These are phyloP conservation scores for Phytophthora megakarya DNA, from an alignment of 352 stramenopile genomes.

Conservation along the genomic window DNA sequence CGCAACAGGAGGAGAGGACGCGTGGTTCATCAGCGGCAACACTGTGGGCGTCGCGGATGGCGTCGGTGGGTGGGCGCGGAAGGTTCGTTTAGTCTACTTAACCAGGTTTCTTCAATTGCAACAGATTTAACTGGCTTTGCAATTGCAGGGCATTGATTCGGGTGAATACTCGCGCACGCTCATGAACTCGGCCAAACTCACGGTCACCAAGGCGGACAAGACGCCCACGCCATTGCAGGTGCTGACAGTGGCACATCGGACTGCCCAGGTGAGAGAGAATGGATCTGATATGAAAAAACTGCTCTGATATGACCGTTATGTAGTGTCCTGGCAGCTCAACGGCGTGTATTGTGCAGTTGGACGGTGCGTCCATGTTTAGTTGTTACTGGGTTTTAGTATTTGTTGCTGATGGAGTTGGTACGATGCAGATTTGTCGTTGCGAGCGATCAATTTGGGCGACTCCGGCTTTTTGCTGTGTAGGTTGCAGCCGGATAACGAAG, in stretches of 20 bases:
- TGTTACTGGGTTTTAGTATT: not conserved
- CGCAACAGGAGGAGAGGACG: slow-evolving; percentile 82
- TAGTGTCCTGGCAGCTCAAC: slow-evolving; percentile 85
- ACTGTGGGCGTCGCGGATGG: slow-evolving; percentile 87
- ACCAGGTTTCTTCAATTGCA: not conserved
- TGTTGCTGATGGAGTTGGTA: not conserved
- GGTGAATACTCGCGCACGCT: slow-evolving; percentile 88
- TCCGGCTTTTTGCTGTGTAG: slow-evolving; percentile 94
- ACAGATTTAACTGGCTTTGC: not conserved
- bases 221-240: slow-evolving; percentile 66
- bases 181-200: slow-evolving; percentile 58
- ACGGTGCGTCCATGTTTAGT: slow-evolving; percentile 44
- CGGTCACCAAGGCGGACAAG: slow-evolving; percentile 23
- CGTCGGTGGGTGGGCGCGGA: slow-evolving; percentile 86
- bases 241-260: slow-evolving; percentile 69
- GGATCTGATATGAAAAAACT: not conserved
- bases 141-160: slow-evolving; percentile 75
- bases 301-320: not conserved
- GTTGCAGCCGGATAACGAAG: slow-evolving; percentile 46
- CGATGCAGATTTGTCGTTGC: slow-evolving; percentile 54
- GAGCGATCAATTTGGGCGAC: slow-evolving; percentile 94
- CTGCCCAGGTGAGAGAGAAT: slow-evolving; percentile 48
- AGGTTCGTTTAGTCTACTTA: slow-evolving; percentile 39
- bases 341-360: slow-evolving; percentile 81
- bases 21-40: slow-evolving; percentile 80